Conservation (phyloP, 257 asterid genomes). For the Knoxia roxburghii region DNA sequence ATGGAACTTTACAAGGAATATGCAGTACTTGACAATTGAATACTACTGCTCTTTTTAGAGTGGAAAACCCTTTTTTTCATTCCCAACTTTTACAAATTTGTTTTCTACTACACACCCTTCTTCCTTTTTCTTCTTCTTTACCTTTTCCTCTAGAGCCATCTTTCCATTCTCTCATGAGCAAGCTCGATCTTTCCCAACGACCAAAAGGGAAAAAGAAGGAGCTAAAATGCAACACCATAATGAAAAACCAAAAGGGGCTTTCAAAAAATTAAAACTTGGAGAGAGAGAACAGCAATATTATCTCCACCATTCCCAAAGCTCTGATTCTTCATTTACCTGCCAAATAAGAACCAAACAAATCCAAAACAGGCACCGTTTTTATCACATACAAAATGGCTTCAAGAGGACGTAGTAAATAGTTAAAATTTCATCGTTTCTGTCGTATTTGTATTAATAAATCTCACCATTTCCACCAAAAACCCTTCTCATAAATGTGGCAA, state of each 20-base stretch:
- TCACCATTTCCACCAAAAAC: conserved; percentile 48
- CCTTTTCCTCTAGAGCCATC: conserved; percentile 11
- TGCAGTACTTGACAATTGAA: conserved; percentile 28
- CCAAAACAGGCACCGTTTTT: neutral
- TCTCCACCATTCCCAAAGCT: neutral
- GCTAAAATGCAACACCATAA: conserved; percentile 31
- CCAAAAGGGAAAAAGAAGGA: conserved; percentile 24
- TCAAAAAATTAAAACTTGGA: neutral
- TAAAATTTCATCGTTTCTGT: too few species aligned
- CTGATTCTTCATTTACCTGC: conserved; percentile 57
- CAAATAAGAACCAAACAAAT: conserved; percentile 18
- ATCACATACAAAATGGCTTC: too few species aligned
- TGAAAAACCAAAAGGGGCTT: conserved; percentile 18
- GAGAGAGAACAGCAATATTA: neutral
- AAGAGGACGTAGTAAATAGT: neutral
- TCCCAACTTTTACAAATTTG: conserved; percentile 4
- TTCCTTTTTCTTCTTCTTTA: too few species aligned
- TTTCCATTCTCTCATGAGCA: too few species aligned
- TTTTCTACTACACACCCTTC: conserved; percentile 9
- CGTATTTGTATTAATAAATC: too few species aligned
- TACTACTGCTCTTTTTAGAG: conserved; percentile 20
- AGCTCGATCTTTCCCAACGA: conserved; percentile 7
- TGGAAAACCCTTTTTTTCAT: conserved; percentile 13
- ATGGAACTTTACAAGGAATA: conserved; percentile 23
- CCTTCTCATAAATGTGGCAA: conserved; percentile 74